A percentile compares a stretch with the other conserved stretches of the same genome.
phyloP scores from a whole-genome alignment of 352 stramenopile species.

The Globisporangium lucens region DNA sequence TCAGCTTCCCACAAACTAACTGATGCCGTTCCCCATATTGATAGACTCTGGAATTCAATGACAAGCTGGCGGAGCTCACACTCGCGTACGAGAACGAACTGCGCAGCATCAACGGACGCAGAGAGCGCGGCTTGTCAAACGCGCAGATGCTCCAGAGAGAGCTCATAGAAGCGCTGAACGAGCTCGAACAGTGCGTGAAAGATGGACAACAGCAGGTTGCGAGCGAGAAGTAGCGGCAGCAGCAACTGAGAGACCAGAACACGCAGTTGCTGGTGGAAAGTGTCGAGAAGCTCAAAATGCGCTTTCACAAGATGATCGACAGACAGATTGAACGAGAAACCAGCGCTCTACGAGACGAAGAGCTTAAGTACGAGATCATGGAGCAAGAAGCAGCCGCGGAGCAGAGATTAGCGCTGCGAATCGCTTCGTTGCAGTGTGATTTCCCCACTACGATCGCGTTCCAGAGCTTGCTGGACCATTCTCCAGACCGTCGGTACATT shows the following conservation, averaged over 20 bases:
- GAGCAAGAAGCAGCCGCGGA: conserved; percentile 49
- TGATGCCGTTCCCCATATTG: neutral
- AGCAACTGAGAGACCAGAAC: conserved; percentile 39
- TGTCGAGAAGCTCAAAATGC: conserved; percentile 30
- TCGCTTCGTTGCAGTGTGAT: conserved; percentile 36
- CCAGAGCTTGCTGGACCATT: conserved; percentile 43
- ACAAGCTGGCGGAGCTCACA: conserved; percentile 51
- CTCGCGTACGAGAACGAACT: conserved; percentile 59
- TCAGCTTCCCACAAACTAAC: neutral
- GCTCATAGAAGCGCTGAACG: conserved; percentile 52
- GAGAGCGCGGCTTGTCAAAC: conserved; percentile 42
- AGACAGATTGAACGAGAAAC: conserved; percentile 22
- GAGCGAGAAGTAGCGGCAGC: conserved; percentile 44
- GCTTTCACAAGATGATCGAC: conserved; percentile 25
- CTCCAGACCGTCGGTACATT: conserved; percentile 48
- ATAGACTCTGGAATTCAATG: conserved; percentile 61
- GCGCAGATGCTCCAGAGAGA: conserved; percentile 63
- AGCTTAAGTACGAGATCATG: conserved; percentile 37
- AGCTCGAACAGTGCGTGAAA: conserved; percentile 46
- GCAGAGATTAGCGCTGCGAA: conserved; percentile 31
- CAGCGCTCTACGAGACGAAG: conserved; percentile 23
- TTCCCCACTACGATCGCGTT: conserved; percentile 34
- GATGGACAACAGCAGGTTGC: conserved; percentile 40
- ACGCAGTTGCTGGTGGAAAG: conserved; percentile 30
- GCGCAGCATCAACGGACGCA: conserved; percentile 35